Evolutionary conservation across 1,139 yeast genomes (phyloP).

Genomic region (Suhomyces choctaworum): DNA sequence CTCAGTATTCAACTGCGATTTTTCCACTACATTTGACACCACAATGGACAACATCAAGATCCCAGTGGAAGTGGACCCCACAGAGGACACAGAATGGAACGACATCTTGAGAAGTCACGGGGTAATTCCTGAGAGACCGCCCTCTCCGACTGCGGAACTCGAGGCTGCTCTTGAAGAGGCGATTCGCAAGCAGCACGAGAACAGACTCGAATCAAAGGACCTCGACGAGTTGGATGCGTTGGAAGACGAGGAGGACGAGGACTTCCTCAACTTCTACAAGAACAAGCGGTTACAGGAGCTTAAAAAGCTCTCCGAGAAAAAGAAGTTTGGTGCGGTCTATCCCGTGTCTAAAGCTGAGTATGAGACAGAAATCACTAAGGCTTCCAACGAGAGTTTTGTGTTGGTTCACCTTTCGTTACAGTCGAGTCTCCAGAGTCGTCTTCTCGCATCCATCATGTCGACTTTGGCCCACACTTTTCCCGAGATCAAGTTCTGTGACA

Average conservation of each 20-base stretch:
- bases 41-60: constrained; percentile 42
- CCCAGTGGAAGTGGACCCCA: constrained; percentile 89
- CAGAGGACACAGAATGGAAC: constrained; percentile 98
- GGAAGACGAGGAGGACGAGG: constrained; percentile 80
- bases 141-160: constrained; percentile 81
- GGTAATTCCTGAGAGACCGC: constrained; percentile 87
- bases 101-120: constrained; percentile 90
- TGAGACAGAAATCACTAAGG: constrained; percentile 79
- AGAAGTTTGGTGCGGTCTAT: constrained; percentile 74
- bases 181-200: constrained; percentile 68
- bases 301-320: constrained; percentile 54
- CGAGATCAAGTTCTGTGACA: constrained; percentile 91
- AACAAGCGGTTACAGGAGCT: constrained; percentile 75
- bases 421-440: constrained; percentile 70
- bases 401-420: constrained; percentile 75
- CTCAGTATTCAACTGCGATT: too few relatives aligned
- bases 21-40: too few relatives aligned
- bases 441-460: constrained; percentile 57
- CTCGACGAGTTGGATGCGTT: constrained; percentile 78
- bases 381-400: constrained; percentile 61
- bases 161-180: constrained; percentile 91
- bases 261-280: constrained; percentile 70
- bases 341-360: constrained; percentile 88
- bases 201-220: constrained; percentile 71
- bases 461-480: constrained; percentile 58